Base-by-base conservation (phyloP, 2,329 filamentous ascomycete genomes). In the Corinectria fuckeliana region DNA sequence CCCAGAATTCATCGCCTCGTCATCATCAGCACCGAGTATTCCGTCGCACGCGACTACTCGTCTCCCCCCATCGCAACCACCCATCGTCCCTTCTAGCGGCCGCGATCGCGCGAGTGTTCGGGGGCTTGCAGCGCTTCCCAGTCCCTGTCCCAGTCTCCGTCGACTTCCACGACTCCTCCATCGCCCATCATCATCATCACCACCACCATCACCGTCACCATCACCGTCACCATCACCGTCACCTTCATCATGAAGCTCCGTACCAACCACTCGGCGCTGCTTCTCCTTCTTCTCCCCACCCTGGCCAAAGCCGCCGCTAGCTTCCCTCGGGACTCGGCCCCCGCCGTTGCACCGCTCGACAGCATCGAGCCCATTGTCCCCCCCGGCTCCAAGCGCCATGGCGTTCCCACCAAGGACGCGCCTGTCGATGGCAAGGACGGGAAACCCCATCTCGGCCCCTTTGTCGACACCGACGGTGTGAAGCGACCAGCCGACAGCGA, bases 341-440 rank as follows among this genome's bases (percentile, higher is more conserved):
- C 65, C 13, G 66, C 73, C 42, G 67, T 66, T 18, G 60, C 70
- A 3, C 61, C 73, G 14, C 57, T 61, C 51, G 70, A 72, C 38
- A 62, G 65, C 38, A 70, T 69, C 48, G 71, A 73, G 18, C 49
- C 63, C 9, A 59, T 71, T 10, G 62, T 70, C 5, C 52, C 65
- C 13, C 58, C 69, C n/a, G 68, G 72, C 42, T 63, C 63, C 41
- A 78, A 77, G 61, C 77, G 77, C 52, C 71, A 72, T 50, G 71
- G 73, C 26, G 58, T 78, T 9, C 80, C 81, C 28, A 82, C 80
- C 57, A 93, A 93, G 74, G 89, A 95, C 79, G 92, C 91, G 56
- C 94, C 94, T 0, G 89, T 97, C 18, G 95, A 98, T 74, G 93
- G 93, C 44, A 90, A 91, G 69, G 95, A 98, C 78, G 95, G 95